These are phyloP conservation scores for Talaromyces funiculosus DNA, from an alignment of 2,329 filamentous ascomycete genomes.

Conservation along the genomic window DNA sequence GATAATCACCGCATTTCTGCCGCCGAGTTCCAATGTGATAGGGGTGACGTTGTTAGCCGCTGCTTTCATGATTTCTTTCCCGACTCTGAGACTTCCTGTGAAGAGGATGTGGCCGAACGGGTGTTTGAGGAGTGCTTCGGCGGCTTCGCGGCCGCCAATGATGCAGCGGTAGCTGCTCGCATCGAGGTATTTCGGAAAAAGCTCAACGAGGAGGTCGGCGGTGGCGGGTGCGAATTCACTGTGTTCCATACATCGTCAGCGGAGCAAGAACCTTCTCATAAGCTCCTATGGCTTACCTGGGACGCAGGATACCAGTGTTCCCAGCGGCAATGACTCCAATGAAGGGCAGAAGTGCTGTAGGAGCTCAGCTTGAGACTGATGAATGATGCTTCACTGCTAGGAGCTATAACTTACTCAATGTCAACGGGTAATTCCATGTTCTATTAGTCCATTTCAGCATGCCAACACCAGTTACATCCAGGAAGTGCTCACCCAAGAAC, in stretches of 20 bases:
- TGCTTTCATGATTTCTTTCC: constrained; percentile 5
- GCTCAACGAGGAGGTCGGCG: constrained; percentile 3
- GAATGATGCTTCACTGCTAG: background rate
- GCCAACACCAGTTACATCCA: background rate
- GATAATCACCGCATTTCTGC: constrained; percentile 5
- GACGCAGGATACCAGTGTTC: constrained; percentile 8
- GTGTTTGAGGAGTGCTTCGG: background rate
- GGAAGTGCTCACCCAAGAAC: background rate
- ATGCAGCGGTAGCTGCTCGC: constrained; percentile 3
- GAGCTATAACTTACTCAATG: background rate
- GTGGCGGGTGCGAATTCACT: constrained; percentile 9
- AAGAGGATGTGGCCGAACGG: constrained; percentile 8
- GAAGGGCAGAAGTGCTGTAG: constrained; percentile 4
- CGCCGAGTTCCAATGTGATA: constrained; percentile 5
- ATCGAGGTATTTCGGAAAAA: constrained; percentile 9
- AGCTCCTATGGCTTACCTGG: constrained; percentile 2
- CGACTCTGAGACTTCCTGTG: constrained; percentile 3
- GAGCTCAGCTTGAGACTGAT: background rate
- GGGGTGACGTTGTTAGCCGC: constrained; percentile 1
- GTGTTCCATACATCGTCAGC: background rate
- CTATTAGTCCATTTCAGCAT: background rate
- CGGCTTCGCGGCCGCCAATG: constrained; percentile 4
- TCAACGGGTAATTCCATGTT: constrained; percentile 11
- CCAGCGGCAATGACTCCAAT: constrained; percentile 5
- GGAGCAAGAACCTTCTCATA: too few relatives aligned